Percentiles rank a stretch among this genome's conserved stretches.
phyloP scores from a whole-genome alignment of 176 grass and related monocot genomes.

The Chrysopogon serrulatus region DNA sequence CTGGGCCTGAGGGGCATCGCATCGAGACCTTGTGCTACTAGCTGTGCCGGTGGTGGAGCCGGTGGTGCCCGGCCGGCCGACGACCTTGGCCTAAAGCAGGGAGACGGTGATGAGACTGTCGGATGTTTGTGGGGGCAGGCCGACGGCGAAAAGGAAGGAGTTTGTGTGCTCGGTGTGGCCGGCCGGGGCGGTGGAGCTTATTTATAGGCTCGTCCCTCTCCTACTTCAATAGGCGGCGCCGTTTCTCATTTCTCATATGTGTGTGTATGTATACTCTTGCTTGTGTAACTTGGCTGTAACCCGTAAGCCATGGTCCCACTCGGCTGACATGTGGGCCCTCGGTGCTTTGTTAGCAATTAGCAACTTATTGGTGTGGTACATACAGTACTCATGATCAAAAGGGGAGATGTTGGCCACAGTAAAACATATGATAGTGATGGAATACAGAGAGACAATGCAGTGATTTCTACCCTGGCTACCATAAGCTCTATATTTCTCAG shows the following conservation, averaged over 20 bases:
- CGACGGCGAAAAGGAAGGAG: constrained; percentile 9
- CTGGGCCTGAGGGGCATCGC: not conserved
- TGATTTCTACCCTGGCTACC: too few relatives aligned
- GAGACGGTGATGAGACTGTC: constrained; percentile 17
- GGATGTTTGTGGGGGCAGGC: constrained; percentile 18
- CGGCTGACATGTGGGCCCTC: not conserved
- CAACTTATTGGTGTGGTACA: too few relatives aligned
- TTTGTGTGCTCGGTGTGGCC: constrained; percentile 19
- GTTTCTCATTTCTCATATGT: not conserved
- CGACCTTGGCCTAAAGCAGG: not conserved
- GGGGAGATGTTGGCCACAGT: not conserved
- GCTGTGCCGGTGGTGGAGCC: not conserved
- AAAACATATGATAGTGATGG: too few relatives aligned
- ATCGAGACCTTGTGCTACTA: not conserved
- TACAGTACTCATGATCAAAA: not conserved
- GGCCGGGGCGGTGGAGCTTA: constrained; percentile 31
- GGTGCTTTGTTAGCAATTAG: not conserved
- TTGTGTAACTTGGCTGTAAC: not conserved
- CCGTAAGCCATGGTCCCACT: not conserved
- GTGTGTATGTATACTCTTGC: too few relatives aligned
- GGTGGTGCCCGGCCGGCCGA: not conserved
- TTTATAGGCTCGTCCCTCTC: constrained; percentile 38
- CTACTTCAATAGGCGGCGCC: constrained; percentile 10
- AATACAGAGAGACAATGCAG: too few relatives aligned
- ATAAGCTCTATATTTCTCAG: too few relatives aligned